Conservation (phyloP, 2,329 filamentous ascomycete genomes). For the Cytospora schulzeri region DNA sequence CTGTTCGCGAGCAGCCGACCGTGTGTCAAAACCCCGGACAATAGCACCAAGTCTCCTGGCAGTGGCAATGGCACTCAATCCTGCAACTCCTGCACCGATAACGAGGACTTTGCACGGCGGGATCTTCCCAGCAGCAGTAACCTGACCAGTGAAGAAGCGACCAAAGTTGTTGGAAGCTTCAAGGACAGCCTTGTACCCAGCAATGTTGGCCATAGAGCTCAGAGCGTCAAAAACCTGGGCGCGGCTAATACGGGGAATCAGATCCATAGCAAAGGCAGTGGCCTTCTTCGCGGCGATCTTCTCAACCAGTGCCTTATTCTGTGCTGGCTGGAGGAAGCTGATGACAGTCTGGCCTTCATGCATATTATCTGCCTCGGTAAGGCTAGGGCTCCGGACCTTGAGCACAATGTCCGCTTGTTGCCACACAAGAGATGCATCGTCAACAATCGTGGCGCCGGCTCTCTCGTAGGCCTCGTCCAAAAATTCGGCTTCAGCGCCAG, state of each 20-base stretch:
- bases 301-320: conserved; percentile 76
- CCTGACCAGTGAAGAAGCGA: conserved; percentile 84
- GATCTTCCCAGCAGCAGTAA: conserved; percentile 87
- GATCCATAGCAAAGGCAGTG: conserved; percentile 87
- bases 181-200: conserved; percentile 87
- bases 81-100: conserved; percentile 87
- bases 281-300: conserved; percentile 70
- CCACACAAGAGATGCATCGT: conserved; percentile 69
- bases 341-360: conserved; percentile 73
- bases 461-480: conserved; percentile 74
- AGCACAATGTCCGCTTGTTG: conserved; percentile 75
- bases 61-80: conserved; percentile 84
- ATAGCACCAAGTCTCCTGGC: conserved; percentile 86
- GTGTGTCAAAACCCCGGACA: conserved; percentile 88
- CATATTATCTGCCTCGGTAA: conserved; percentile 69
- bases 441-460: conserved; percentile 77
- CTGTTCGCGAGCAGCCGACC: conserved; percentile 83
- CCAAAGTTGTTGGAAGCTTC: conserved; percentile 90
- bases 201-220: conserved; percentile 93
- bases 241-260: conserved; percentile 86
- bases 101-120: conserved; percentile 88
- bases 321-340: conserved; percentile 80
- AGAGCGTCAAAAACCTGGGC: conserved; percentile 88
- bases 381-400: conserved; percentile 74
- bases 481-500: conserved; percentile 77